phyloP scores from a whole-genome alignment of 179 eudicot genomes.

The Actinidia polygama region DNA sequence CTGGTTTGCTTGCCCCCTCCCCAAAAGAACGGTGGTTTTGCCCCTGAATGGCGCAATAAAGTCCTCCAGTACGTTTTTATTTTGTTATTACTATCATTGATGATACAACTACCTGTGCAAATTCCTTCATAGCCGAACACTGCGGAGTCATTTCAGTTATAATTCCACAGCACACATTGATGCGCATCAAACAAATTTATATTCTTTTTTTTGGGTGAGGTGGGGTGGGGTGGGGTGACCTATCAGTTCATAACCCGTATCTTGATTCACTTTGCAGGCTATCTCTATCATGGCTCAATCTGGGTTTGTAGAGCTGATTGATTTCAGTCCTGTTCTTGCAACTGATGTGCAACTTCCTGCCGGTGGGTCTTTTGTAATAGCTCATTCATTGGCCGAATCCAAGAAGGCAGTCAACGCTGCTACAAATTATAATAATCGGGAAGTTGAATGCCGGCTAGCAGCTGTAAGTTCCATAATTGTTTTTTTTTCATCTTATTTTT shows the following conservation, averaged over 20 bases:
- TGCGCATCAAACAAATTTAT: background rate
- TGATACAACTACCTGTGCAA: too few species aligned
- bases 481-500: background rate
- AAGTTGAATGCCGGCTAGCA: constrained; percentile 95
- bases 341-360: constrained; percentile 95
- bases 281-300: constrained; percentile 92
- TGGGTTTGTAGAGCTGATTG: constrained; percentile 93
- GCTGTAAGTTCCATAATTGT: constrained; percentile 55
- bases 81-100: too few species aligned
- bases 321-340: constrained; percentile 95
- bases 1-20: too few species aligned
- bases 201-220: background rate
- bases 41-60: too few species aligned
- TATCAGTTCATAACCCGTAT: background rate
- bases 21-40: too few species aligned
- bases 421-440: constrained; percentile 94
- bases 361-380: constrained; percentile 93
- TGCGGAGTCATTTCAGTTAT: background rate
- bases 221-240: background rate
- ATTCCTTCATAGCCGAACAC: too few species aligned
- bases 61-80: too few species aligned
- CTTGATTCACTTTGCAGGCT: constrained; percentile 51
- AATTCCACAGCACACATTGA: background rate
- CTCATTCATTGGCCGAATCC: constrained; percentile 95
- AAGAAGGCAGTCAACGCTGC: constrained; percentile 98